These are phyloP conservation scores for Hanseniaspora thailandica DNA, from an alignment of 805 yeast genomes.

Conservation along the genomic window DNA sequence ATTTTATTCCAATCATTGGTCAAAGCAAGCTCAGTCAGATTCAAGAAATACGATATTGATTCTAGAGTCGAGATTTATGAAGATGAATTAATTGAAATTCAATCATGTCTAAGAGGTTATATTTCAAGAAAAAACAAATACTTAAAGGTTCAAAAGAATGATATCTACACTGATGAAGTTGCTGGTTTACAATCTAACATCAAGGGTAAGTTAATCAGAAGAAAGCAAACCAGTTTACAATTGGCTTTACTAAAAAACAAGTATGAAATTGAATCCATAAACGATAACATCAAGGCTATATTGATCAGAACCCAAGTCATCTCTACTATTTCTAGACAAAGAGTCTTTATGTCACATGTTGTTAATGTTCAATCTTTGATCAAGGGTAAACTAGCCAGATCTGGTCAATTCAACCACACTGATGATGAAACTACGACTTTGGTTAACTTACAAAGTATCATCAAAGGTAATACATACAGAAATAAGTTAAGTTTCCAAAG, in stretches of 20 bases:
- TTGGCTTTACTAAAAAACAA: conserved; percentile 1
- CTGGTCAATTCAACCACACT: conserved; percentile 2
- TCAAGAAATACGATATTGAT: conserved; percentile 47
- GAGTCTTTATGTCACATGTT: neutral
- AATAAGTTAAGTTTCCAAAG: neutral
- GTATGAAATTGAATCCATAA: conserved; percentile 30
- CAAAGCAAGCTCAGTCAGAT: conserved; percentile 58
- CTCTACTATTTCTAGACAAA: conserved; percentile 2
- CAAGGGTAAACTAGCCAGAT: conserved; percentile 26
- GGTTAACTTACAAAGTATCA: conserved; percentile 32
- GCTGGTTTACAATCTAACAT: conserved; percentile 35
- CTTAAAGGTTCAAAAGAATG: neutral
- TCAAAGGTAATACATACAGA: conserved; percentile 34
- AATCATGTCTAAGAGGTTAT: conserved; percentile 43
- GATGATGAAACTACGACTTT: conserved; percentile 16
- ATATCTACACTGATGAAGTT: conserved; percentile 9
- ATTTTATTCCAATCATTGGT: conserved; percentile 54
- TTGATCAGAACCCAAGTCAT: conserved; percentile 21
- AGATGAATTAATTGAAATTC: conserved; percentile 39
- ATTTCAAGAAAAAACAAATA: conserved; percentile 21
- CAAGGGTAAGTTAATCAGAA: conserved; percentile 37
- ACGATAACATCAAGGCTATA: conserved; percentile 45
- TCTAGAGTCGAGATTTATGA: conserved; percentile 50
- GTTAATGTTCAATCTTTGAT: conserved; percentile 29
- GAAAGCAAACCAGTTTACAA: conserved; percentile 1